These are phyloP conservation scores for Jamesozyma spencerorum DNA, from an alignment of 805 yeast genomes.

Conservation along the genomic window DNA sequence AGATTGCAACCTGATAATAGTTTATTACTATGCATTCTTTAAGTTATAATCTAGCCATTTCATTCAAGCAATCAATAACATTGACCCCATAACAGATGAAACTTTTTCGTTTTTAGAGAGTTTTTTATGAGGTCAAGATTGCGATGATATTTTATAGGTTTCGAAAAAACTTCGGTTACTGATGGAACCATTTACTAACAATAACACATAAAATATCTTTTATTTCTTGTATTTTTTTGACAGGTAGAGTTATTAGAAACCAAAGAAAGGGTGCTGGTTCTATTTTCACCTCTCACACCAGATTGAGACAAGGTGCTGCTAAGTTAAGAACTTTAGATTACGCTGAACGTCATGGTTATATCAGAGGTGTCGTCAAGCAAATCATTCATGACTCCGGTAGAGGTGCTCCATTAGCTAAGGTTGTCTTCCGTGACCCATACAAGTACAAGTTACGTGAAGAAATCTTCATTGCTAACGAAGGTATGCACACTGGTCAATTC, in stretches of 20 bases:
- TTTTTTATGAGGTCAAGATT: slow-evolving; percentile 1
- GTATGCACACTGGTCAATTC: slow-evolving; percentile 99
- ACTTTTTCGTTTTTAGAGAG: neutral
- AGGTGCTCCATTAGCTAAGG: slow-evolving; percentile 99
- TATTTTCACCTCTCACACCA: slow-evolving; percentile 99
- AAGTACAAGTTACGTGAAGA: slow-evolving; percentile 95
- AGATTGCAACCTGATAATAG: too few relatives aligned
- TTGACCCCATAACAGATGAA: too few relatives aligned
- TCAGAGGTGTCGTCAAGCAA: slow-evolving; percentile 98
- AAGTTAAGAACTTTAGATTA: slow-evolving; percentile 98
- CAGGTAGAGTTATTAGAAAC: slow-evolving; percentile 99
- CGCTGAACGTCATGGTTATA: slow-evolving; percentile 99
- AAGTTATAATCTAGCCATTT: neutral
- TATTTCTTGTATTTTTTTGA: slow-evolving; percentile 9
- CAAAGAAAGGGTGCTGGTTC: slow-evolving; percentile 99
- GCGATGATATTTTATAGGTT: slow-evolving; percentile 8
- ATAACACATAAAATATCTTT: slow-evolving; percentile 1
- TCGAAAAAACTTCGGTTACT: slow-evolving; percentile 9
- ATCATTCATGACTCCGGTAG: slow-evolving; percentile 99
- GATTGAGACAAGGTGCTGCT: slow-evolving; percentile 99
- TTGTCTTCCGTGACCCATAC: slow-evolving; percentile 99
- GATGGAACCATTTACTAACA: slow-evolving; percentile 9
- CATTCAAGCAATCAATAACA: neutral
- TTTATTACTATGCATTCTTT: too few relatives aligned
- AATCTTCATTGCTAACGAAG: slow-evolving; percentile 98